Base-by-base conservation (phyloP, 2,329 filamentous ascomycete species). In the Botrytis medusae region DNA sequence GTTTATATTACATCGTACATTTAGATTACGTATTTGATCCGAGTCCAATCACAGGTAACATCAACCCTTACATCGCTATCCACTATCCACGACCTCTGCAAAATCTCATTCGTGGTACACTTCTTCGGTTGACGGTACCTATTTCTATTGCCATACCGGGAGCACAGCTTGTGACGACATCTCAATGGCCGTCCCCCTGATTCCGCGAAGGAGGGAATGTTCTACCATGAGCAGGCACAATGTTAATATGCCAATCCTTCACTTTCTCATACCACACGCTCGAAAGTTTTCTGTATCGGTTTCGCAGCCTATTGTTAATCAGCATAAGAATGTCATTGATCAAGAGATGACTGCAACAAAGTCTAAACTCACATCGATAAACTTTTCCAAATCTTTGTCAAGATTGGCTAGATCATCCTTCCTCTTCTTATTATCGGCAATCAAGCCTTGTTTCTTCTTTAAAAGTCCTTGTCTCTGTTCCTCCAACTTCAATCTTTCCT, bases 331-430 rank as follows among this genome's bases (percentile, higher is more conserved):
- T 73, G 10, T 20, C 44, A 2, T 57, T 32, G 0, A 7, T 4
- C 18, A 14, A 4, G 14, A 54, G 51, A 44, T 16, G 4, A 37
- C 2, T 5, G 14, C 25, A 51, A 67, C 16, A 62, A 7, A 64
- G 44, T 32, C 32, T 18, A 6, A 48, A 59, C 91, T 80, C 80
- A 93, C 93, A 82, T 97, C 94, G 79, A 97, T 95, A 80, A 97
- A 97, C 79, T 93, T 95, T 84, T 98, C 96, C 73, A 98, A 85
- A 82, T 97, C 94, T 80, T 93, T 92, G 79, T 99, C 96, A 74
- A 99, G 84, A 79, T 92, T 97, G 32, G 93, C 94, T 67, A 99
- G 85, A 79, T 98, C 94, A 72, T 98, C 95, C 82, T 97, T 97
- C 77, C 95, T 89, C 83, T 94, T 94, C 84, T 97, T 97, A 81